Base-by-base conservation (phyloP, 495 filamentous ascomycete species). In the Pseudoneurospora amorphoporcata region DNA sequence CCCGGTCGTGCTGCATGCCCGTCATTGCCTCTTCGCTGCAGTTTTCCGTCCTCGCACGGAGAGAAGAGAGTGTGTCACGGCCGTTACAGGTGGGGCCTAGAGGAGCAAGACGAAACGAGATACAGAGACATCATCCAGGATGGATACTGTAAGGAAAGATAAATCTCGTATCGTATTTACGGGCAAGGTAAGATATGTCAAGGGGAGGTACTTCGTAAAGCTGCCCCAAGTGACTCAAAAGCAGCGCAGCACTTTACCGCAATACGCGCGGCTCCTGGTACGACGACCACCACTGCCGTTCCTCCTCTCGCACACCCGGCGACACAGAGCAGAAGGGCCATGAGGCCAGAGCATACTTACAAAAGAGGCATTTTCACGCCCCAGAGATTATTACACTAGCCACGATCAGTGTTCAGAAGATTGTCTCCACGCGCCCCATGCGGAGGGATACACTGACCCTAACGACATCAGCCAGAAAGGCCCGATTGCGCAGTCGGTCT, bases 21-120 rank as follows among this genome's bases (percentile, higher is more conserved):
- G 76, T 77, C 74, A 76, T 77, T 75, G 74, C 75, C 74, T 75
- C 75, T 53, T 43, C 61, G 73, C 70, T 73, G 73, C 75, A 69
- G 71, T 58, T 58, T 58, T 7, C 23, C 47, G 10, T 12, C 47
- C 47, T 58, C 47, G 47, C 47, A 53, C 45, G 45, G 19, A 53
- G 43, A 47, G 43, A n/a, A 47, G 8, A 7, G 39, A 40, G 10
- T 40, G 39, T 40, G 39, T 40, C 39, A 12, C 39, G 39, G 39
- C 39, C 39, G 8, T 40, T 40, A 40, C 39, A 40, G 8, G 3
- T 40, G 39, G 39, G 39, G 3, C 39, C 8, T 40, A 12, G 42
- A 43, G 9, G 42, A 45, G 9, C 45, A 53, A 4, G 19, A 53
- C n/a, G 14, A 35, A 61, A 32, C 12, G 53, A 61, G 12, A 61